These are phyloP conservation scores for Encephalitozoon cuniculi DNA, from an alignment of 371 early-diverging fungal genomes.

Conservation along the genomic window DNA sequence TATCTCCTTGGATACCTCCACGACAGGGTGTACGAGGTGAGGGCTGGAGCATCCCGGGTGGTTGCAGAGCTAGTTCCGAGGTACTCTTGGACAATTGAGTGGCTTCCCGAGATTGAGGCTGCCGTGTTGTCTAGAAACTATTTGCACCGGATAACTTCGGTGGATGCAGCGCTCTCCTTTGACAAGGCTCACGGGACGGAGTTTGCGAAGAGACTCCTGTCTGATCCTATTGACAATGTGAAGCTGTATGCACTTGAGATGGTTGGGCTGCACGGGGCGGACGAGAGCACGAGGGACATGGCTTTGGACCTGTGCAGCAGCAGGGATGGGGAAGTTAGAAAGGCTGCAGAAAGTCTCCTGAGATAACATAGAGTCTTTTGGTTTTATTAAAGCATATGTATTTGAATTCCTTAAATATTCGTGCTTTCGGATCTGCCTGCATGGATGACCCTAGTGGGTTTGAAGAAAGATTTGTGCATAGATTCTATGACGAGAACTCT, in stretches of 20 bases:
- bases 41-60: not conserved
- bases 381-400: conserved; percentile 1
- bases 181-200: conserved; percentile 17
- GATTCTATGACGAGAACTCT: conserved; percentile 53
- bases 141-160: conserved; percentile 13
- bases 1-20: conserved; percentile 20
- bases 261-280: not conserved
- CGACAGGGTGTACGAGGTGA: conserved; percentile 29
- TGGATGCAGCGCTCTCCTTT: not conserved
- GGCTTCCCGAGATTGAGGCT: not conserved
- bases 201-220: conserved; percentile 7
- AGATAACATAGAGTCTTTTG: not conserved
- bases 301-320: not conserved
- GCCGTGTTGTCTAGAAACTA: not conserved
- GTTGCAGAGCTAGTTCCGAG: conserved; percentile 9
- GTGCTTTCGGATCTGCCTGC: not conserved
- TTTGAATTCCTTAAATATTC: not conserved
- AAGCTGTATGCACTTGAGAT: not conserved
- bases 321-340: not conserved
- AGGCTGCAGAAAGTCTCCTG: not conserved
- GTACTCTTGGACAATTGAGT: conserved; percentile 2
- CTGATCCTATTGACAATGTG: conserved; percentile 22
- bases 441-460: conserved; percentile 18
- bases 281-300: conserved; percentile 3
- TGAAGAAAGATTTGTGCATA: conserved; percentile 56